These are phyloP conservation scores for Geotrichum phurueaensis DNA, from an alignment of 1,139 yeast species.

Conservation along the genomic window DNA sequence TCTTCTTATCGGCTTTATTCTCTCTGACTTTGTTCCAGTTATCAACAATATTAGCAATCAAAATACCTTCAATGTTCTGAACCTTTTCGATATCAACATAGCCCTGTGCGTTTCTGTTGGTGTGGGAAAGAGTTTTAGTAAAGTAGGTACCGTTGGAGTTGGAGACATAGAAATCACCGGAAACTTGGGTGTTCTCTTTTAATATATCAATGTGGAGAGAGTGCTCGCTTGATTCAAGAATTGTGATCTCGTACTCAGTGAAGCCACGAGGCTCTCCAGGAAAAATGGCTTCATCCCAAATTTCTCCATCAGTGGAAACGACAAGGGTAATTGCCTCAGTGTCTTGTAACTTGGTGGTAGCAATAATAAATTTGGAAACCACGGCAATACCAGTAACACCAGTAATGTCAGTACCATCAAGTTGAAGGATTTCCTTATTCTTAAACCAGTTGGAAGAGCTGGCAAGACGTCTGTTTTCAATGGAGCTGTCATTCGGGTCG, in stretches of 20 bases:
- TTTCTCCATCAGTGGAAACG: constrained; percentile 53
- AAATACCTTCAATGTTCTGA: constrained; percentile 62
- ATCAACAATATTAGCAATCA: constrained; percentile 49
- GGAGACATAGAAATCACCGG: constrained; percentile 48
- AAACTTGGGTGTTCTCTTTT: constrained; percentile 23
- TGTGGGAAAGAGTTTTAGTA: constrained; percentile 43
- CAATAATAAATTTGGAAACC: constrained; percentile 49
- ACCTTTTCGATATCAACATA: constrained; percentile 45
- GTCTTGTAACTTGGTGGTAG: constrained; percentile 34
- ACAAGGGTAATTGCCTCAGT: constrained; percentile 41
- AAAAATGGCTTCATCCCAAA: constrained; percentile 48
- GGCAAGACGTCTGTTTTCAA: constrained; percentile 41
- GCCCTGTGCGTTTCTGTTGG: constrained; percentile 40
- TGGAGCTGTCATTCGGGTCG: constrained; percentile 39
- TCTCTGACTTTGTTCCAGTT: constrained; percentile 27
- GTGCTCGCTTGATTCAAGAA: constrained; percentile 52
- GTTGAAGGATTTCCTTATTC: constrained; percentile 32
- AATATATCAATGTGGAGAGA: constrained; percentile 51
- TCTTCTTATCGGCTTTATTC: constrained; percentile 14
- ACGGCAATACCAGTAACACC: constrained; percentile 46
- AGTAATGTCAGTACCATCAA: constrained; percentile 31
- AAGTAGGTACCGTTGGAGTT: constrained; percentile 61
- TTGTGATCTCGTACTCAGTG: constrained; percentile 42
- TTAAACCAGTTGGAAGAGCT: constrained; percentile 53
- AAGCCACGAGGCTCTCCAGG: constrained; percentile 38